phyloP scores from a whole-genome alignment of 257 asterid genomes.

The Coffea canephora region DNA sequence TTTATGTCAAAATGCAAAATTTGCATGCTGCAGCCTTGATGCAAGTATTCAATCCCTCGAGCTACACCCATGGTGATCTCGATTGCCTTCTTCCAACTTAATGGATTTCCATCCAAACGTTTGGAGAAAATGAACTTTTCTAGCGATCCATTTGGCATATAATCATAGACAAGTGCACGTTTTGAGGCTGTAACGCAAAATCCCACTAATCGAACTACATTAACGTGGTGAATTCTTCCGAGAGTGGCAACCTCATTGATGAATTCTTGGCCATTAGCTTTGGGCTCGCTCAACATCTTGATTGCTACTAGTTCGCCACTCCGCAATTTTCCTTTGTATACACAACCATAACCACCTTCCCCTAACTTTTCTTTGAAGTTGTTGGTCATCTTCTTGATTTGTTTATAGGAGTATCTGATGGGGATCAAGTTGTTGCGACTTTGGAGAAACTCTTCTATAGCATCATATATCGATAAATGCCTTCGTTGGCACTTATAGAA shows the following conservation, averaged over 20 bases:
- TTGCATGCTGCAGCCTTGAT: constrained; percentile 1
- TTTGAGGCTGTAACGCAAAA: background rate
- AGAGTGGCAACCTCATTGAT: background rate
- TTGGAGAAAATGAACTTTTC: background rate
- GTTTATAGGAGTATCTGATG: too few relatives aligned
- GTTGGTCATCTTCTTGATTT: too few relatives aligned
- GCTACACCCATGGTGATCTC: background rate
- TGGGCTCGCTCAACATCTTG: too few relatives aligned
- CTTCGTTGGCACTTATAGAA: too few relatives aligned
- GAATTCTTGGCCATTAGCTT: too few relatives aligned
- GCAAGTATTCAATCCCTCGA: background rate
- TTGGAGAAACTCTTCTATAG: too few relatives aligned
- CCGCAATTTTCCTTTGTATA: too few relatives aligned
- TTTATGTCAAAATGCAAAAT: constrained; percentile 2
- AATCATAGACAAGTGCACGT: background rate
- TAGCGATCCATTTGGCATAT: background rate
- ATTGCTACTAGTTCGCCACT: too few relatives aligned
- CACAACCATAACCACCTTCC: too few relatives aligned
- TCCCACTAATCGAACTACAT: background rate
- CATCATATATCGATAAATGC: too few relatives aligned
- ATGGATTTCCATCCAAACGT: background rate
- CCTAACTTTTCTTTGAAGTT: too few relatives aligned
- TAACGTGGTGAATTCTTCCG: background rate
- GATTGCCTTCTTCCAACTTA: background rate
- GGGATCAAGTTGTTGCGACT: too few relatives aligned